A percentile compares a stretch with the other conserved stretches of the same genome.
Evolutionary conservation across 371 early-diverging fungal genomes (phyloP).

Genomic region (Entomophthora muscae): DNA sequence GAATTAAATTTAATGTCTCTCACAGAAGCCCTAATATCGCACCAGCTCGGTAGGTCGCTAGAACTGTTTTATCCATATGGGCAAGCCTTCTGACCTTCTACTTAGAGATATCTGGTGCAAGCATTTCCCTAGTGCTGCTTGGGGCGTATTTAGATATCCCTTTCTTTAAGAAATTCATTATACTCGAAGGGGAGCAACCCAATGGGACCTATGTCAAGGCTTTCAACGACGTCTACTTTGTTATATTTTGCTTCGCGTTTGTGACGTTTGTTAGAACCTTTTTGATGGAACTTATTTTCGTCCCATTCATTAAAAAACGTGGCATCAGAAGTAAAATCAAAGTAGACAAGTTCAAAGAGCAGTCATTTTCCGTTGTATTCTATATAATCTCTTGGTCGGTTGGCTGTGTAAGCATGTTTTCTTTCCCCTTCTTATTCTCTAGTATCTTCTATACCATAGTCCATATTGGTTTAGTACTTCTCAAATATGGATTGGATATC

Average conservation of each 20-base stretch:
- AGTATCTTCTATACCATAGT: conserved; percentile 6
- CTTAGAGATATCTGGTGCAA: background rate
- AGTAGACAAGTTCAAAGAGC: conserved; percentile 42
- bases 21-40: background rate
- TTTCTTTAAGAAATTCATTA: background rate
- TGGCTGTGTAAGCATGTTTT: conserved; percentile 29
- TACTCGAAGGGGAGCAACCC: background rate
- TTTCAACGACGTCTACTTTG: conserved; percentile 31
- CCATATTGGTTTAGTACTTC: background rate
- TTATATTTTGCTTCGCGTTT: conserved; percentile 40
- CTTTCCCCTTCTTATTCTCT: background rate
- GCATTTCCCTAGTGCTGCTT: background rate
- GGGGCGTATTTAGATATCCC: conserved; percentile 1
- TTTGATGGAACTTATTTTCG: conserved; percentile 33
- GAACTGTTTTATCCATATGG: background rate
- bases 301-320: conserved; percentile 26
- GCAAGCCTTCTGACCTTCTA: background rate
- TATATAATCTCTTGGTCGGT: conserved; percentile 34
- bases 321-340: conserved; percentile 29
- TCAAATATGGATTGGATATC: conserved; percentile 9
- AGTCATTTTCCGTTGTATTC: conserved; percentile 32
- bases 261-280: conserved; percentile 44
- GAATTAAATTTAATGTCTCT: too few relatives aligned
- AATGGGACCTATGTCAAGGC: conserved; percentile 18
- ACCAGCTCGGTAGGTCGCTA: background rate